Conservation (phyloP, 2,329 filamentous ascomycete genomes). For the Davidsoniella neocaledoniae region DNA sequence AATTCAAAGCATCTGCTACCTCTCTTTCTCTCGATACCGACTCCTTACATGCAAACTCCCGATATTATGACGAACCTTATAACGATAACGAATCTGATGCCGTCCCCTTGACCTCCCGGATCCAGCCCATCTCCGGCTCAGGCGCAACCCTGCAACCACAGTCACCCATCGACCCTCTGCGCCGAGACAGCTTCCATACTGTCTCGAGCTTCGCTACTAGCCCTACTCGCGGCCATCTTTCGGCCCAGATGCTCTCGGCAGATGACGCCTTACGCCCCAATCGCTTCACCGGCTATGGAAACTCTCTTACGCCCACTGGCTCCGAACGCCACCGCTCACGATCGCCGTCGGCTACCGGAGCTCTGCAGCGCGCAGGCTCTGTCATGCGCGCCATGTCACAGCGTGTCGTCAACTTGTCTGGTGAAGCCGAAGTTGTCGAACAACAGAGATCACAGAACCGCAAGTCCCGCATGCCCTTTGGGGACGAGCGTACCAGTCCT, state of each 20-base stretch:
- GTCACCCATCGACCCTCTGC: constrained; percentile 22
- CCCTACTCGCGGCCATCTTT: constrained; percentile 17
- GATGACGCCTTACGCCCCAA: constrained; percentile 11
- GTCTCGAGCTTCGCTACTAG: constrained; percentile 39
- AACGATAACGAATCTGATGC: constrained; percentile 10
- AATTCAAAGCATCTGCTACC: constrained; percentile 23
- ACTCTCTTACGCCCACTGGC: constrained; percentile 32
- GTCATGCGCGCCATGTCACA: constrained; percentile 82
- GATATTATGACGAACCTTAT: constrained; percentile 9
- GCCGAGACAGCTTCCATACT: constrained; percentile 40
- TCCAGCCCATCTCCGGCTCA: constrained; percentile 32
- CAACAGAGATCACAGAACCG: constrained; percentile 46
- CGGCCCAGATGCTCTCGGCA: constrained; percentile 10
- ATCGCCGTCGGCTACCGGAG: constrained; percentile 45
- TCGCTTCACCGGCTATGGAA: constrained; percentile 30
- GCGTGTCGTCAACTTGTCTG: constrained; percentile 92
- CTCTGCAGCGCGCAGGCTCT: constrained; percentile 52
- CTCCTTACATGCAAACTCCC: neutral
- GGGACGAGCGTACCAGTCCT: constrained; percentile 29
- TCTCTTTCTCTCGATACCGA: constrained; percentile 16
- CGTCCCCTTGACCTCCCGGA: constrained; percentile 38
- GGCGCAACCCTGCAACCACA: constrained; percentile 27
- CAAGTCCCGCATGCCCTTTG: constrained; percentile 40
- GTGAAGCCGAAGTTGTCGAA: constrained; percentile 72
- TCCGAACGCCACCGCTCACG: constrained; percentile 36